phyloP scores from a whole-genome alignment of 2,329 filamentous ascomycete species.

The Colletotrichum orchidophilum region DNA sequence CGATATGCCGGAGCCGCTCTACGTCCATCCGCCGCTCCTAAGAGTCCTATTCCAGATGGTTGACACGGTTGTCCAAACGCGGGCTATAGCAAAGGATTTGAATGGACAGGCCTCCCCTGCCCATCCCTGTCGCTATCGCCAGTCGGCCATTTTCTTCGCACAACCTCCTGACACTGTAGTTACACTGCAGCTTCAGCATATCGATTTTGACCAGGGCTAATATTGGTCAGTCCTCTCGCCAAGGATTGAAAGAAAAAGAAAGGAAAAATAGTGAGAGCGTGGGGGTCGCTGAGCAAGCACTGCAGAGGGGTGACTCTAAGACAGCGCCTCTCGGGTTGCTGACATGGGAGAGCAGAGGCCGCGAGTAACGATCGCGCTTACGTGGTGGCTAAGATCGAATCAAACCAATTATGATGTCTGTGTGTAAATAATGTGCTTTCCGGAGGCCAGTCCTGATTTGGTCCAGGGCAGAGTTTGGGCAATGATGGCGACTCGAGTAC shows the following conservation, averaged over 20 bases:
- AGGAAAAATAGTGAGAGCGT: slow-evolving; percentile 12
- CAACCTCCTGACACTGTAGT: slow-evolving; percentile 13
- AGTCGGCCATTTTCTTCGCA: slow-evolving; percentile 30
- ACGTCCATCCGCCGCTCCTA: background rate
- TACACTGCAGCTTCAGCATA: slow-evolving; percentile 17
- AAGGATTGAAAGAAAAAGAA: background rate
- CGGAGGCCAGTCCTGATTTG: slow-evolving; percentile 16
- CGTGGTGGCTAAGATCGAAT: slow-evolving; percentile 18
- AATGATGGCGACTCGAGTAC: background rate
- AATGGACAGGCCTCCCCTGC: background rate
- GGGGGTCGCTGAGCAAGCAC: slow-evolving; percentile 7
- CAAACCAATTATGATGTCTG: slow-evolving; percentile 13
- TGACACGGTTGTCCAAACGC: slow-evolving; percentile 6
- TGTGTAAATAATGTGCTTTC: slow-evolving; percentile 24
- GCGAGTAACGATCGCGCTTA: slow-evolving; percentile 22
- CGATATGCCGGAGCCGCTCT: slow-evolving; percentile 1
- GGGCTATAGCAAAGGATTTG: background rate
- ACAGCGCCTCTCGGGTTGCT: background rate
- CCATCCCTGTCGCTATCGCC: slow-evolving; percentile 2
- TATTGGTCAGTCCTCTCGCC: background rate
- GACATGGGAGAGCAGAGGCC: slow-evolving; percentile 4
- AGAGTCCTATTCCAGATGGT: background rate
- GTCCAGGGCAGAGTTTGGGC: background rate
- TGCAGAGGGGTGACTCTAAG: slow-evolving; percentile 19
- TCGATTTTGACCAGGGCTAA: background rate